Conservation (phyloP, 805 yeast species). For the Myxozyma kluyveri region DNA sequence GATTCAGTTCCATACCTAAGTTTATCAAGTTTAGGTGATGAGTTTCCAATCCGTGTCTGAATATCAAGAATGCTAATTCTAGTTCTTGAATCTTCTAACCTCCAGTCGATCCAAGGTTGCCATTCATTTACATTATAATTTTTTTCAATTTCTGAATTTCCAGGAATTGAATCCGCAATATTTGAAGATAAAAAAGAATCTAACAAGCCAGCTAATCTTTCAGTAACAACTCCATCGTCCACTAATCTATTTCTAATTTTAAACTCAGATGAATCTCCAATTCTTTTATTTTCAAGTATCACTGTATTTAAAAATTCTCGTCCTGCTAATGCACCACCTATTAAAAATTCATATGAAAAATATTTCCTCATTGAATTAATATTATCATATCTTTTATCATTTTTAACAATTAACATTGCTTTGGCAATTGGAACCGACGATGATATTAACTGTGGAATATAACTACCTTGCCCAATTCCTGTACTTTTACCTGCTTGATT, state of each 20-base stretch:
- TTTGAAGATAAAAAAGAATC: constrained; percentile 5
- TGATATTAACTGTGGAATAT: no score
- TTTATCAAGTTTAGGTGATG: neutral
- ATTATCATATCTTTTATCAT: constrained; percentile 2
- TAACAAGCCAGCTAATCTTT: constrained; percentile 2
- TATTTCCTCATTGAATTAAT: constrained; percentile 12
- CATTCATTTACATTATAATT: constrained; percentile 1
- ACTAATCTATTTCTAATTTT: constrained; percentile 4
- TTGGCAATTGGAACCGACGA: constrained; percentile 1
- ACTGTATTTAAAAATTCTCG: constrained; percentile 9
- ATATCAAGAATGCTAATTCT: constrained; percentile 8
- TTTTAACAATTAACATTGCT: neutral
- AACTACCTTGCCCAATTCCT: no score
- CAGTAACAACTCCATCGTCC: constrained; percentile 15
- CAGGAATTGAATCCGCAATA: neutral
- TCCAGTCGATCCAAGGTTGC: constrained; percentile 16
- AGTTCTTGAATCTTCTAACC: constrained; percentile 1
- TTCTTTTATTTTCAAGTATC: neutral
- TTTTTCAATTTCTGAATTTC: no score
- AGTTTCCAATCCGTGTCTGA: constrained; percentile 7
- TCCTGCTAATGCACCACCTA: constrained; percentile 15
- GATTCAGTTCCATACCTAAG: constrained; percentile 5
- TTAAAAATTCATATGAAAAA: constrained; percentile 12
- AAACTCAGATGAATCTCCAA: constrained; percentile 4
- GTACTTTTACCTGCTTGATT: neutral